Evolutionary conservation across 371 early-diverging fungal genomes (phyloP), one percentile per base, ranked within the genome.

Genomic region (Lichtheimia corymbifera): DNA sequence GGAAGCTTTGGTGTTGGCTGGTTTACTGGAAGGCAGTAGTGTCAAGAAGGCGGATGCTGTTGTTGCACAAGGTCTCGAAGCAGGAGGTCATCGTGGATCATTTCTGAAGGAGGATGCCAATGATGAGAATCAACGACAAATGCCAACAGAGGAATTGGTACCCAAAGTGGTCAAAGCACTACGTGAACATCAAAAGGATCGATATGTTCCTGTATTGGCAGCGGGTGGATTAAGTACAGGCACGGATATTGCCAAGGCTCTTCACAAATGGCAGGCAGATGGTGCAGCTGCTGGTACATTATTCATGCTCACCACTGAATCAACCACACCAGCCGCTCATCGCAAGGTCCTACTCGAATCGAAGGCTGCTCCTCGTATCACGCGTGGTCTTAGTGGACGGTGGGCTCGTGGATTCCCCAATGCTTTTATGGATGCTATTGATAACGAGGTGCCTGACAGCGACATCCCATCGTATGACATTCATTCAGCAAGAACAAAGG

Each of bases 41-140:
- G 50, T 58, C 5, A 50, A 66, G n/a, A 70, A 71, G 51, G 73
- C 67, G 1, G 75, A 80, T 55, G 75, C 75, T 3, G 64, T 80
- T 25, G 68, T 80, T 2, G 74, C 74, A 4, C 80, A 80, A 27
- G 80, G 80, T 0, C 50, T 66, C 2, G 73, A 80, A 56, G 80
- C 80, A 18, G 80, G 80, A 12, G 80, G 80, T 0, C 80, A 78
- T 55, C 73, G 75, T 30, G 79, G 79, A 0, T 66, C 73, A 0
- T 75, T 78, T 50, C 54, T 66, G 15, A 35, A 59, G 42, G 56
- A 14, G 28, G 60, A 50, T 50, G 28, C 5, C 35, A 35, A 35
- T 5, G 35, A 35, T 35, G 35, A 35, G 2, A 35, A 35, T 35
- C 35, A 35, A 35, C 45, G 50, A 25, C 72, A 73, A 28, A 20